Evolutionary conservation across 495 filamentous ascomycete species (phyloP).

Genomic region (Filosporella fistucella): DNA sequence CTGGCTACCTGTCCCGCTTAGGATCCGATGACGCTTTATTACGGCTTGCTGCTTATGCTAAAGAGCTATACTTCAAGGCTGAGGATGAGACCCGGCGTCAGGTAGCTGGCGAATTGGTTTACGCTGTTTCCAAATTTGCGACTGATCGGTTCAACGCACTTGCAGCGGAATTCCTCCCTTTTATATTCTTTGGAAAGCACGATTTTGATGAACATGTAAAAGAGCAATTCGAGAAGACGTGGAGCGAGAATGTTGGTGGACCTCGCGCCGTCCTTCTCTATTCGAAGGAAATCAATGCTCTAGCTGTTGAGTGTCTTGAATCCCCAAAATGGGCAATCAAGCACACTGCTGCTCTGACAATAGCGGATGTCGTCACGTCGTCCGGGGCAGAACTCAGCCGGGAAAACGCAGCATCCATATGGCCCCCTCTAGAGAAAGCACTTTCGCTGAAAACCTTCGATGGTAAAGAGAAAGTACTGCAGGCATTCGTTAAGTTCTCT

Average conservation of each 20-base stretch:
- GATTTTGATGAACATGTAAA: constrained; percentile 74
- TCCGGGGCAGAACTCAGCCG: constrained; percentile 45
- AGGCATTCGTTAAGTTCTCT: constrained; percentile 75
- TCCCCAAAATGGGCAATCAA: constrained; percentile 85
- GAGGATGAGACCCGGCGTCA: constrained; percentile 71
- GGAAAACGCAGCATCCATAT: constrained; percentile 58
- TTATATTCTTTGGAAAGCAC: constrained; percentile 83
- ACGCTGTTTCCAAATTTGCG: constrained; percentile 78
- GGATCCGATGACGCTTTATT: constrained; percentile 66
- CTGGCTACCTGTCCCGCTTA: constrained; percentile 78
- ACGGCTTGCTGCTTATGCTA: constrained; percentile 59
- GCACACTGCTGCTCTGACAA: constrained; percentile 76
- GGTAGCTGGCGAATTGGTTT: constrained; percentile 72
- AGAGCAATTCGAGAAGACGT: constrained; percentile 73
- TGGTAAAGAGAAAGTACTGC: constrained; percentile 86
- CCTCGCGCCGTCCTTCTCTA: constrained; percentile 77
- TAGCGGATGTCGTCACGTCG: constrained; percentile 66
- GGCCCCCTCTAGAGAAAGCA: constrained; percentile 78
- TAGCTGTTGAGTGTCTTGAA: constrained; percentile 62
- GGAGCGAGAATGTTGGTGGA: constrained; percentile 86
- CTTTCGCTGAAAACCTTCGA: constrained; percentile 86
- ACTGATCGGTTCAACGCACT: constrained; percentile 82
- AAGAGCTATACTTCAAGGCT: constrained; percentile 70
- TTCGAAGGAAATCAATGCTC: constrained; percentile 69
- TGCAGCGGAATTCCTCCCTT: constrained; percentile 70